Evolutionary conservation across 805 yeast genomes (phyloP), one percentile per base, ranked within the genome.

Genomic region (Saturnispora saitoi): DNA sequence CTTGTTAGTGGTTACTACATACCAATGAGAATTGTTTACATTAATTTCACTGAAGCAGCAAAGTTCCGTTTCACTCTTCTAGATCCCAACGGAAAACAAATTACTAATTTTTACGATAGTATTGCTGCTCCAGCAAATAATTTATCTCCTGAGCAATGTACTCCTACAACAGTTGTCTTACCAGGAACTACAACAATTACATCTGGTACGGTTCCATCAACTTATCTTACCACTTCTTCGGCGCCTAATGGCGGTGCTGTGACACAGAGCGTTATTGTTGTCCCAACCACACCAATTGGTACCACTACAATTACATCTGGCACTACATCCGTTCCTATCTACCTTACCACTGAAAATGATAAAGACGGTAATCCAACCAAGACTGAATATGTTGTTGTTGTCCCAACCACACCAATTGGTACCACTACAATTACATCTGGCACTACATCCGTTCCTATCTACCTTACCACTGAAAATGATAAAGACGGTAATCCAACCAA

Each of bases 1-100:
- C 28, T 50, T 28, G 45, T 39, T 26, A 39, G n/a, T 7, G 50
- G 45, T 12, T 31, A n/a, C 7, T 43, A 39, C 5, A 47, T 47
- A 30, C 52, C 52, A 29, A 40, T 50, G 7, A 47, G 50, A 43
- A 19, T 47, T 24, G 43, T 50, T 8, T 50, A 43, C 28, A 15
- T 32, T 4, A 50, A 50, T 19, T 20, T 20, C 22, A 12, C 28
- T 1, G 4, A 17, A 4, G 38, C 20, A 20, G 50, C 40, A 30
- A 22, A 31, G 3, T 26, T 49, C 3, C 8, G 17, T 5, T 38
- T 47, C 7, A 11, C n/a, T 6, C 36, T 49, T 24, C 34, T 20
- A 3, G 42, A 41, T 20, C 50, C 52, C 2, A 20, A 43, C 22
- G 17, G 17, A 8, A 3, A 5, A 5, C 28, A 4, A 24, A 7